A percentile compares a stretch with the other conserved stretches of the same genome.
Evolutionary conservation across 495 filamentous ascomycete genomes (phyloP).

Genomic region (Aspergillus egyptiacus): DNA sequence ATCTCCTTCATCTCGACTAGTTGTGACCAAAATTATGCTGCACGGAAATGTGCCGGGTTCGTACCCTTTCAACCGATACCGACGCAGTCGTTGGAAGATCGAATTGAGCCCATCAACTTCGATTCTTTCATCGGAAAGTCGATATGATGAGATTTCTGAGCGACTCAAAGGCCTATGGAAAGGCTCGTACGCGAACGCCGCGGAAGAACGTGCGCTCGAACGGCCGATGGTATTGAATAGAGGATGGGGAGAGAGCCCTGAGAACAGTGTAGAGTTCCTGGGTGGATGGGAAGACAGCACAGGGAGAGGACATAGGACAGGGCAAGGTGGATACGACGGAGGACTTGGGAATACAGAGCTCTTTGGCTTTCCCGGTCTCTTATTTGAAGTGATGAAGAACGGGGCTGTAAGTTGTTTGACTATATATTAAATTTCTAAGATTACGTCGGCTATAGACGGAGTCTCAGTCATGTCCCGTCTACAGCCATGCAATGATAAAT

Average conservation of each 20-base stretch:
- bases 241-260: slow-evolving; percentile 85
- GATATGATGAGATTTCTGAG: slow-evolving; percentile 62
- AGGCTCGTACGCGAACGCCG: slow-evolving; percentile 53
- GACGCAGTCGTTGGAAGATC: slow-evolving; percentile 83
- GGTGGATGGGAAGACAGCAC: slow-evolving; percentile 83
- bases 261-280: slow-evolving; percentile 82
- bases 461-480: too few relatives aligned
- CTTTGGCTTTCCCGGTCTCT: slow-evolving; percentile 86
- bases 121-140: slow-evolving; percentile 65
- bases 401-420: slow-evolving; percentile 83
- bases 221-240: slow-evolving; percentile 83
- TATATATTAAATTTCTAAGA: too few relatives aligned
- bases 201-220: slow-evolving; percentile 58
- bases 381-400: slow-evolving; percentile 95
- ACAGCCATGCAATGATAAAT: too few relatives aligned
- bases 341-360: slow-evolving; percentile 72
- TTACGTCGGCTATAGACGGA: too few relatives aligned
- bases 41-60: slow-evolving; percentile 94
- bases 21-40: slow-evolving; percentile 83
- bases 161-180: slow-evolving; percentile 68
- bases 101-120: slow-evolving; percentile 36
- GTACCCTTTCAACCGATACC: slow-evolving; percentile 93
- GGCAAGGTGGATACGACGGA: slow-evolving; percentile 49
- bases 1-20: slow-evolving; percentile 53
- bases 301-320: slow-evolving; percentile 35